Base-by-base conservation (phyloP, 192 early-diverging fungal species). In the Phycomyces blakesleeanus region DNA sequence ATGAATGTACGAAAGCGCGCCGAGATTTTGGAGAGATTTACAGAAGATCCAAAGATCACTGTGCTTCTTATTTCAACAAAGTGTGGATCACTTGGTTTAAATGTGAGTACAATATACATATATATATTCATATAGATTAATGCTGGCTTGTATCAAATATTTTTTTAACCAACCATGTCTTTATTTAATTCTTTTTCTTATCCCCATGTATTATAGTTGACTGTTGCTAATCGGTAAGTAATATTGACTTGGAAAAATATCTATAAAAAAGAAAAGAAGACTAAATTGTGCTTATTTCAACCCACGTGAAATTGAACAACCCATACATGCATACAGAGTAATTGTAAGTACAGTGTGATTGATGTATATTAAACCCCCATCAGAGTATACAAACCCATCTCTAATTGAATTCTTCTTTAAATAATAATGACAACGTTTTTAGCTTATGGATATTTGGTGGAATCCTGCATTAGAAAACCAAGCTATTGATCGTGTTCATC, bases 401-500 rank as follows among this genome's bases (percentile, higher is more conserved):
- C 29, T 34, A 5, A 34, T 34, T 34, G 29, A 7, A 34, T 34
- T 34, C 29, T 34, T 34, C 29, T 34, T 34, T n/a, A n/a, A n/a
- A n/a, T n/a, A n/a, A n/a, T n/a, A n/a, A n/a, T n/a, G n/a, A n/a
- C n/a, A n/a, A n/a, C n/a, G 60, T 20, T 59, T 57, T 6, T 44
- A 63, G 25, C 29, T 74, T 12, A 49, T 74, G 21, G 73, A 74
- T 25, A 40, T 65, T 9, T 74, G 73, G 73, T 74, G 73, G 73
- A 74, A 74, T 44, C 73, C 73, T 12, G 73, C 73, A 0, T 37
- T 72, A 0, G 74, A 76, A 39, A 72, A 80, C 51, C 84, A 84
- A 66, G 84, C 84, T 1, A 87, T 89, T 63, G 90, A 91, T 59
- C 79, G 90, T 34, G 88, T 86, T 2, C 88, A 90, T 67, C 86